phyloP scores from a whole-genome alignment of 2,329 filamentous ascomycete species.

The Rachicladosporium sp. region DNA sequence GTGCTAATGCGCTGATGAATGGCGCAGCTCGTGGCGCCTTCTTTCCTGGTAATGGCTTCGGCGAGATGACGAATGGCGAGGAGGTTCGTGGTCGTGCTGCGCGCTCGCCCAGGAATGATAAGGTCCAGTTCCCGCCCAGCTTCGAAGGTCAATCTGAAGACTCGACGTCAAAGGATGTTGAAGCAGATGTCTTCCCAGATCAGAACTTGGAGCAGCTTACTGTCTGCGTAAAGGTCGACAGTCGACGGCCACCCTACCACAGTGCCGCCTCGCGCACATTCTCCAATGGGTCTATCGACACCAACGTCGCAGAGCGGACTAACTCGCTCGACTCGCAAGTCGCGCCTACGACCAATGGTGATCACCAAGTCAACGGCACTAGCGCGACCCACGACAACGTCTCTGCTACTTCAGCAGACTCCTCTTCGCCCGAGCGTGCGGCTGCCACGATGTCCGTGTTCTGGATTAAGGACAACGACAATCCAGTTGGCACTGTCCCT shows the following conservation, averaged over 20 bases:
- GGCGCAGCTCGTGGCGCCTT: conserved; percentile 13
- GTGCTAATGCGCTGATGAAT: conserved; percentile 13
- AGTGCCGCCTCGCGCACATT: conserved; percentile 36
- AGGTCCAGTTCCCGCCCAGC: conserved; percentile 16
- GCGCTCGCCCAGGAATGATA: background rate
- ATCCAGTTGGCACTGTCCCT: conserved; percentile 31
- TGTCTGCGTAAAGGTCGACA: conserved; percentile 35
- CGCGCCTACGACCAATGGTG: conserved; percentile 25
- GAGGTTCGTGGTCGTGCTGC: conserved; percentile 17
- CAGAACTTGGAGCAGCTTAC: conserved; percentile 40
- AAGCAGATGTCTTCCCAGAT: conserved; percentile 39
- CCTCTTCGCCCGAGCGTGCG: conserved; percentile 9
- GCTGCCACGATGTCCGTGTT: conserved; percentile 25
- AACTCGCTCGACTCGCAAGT: conserved; percentile 28
- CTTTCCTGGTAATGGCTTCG: conserved; percentile 10
- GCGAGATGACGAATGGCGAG: conserved; percentile 14
- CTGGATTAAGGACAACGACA: conserved; percentile 39
- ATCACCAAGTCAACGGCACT: conserved; percentile 16
- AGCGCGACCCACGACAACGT: conserved; percentile 1
- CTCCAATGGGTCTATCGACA: conserved; percentile 45
- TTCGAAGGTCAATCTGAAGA: conserved; percentile 13
- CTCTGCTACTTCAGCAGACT: conserved; percentile 2
- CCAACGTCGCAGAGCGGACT: conserved; percentile 37
- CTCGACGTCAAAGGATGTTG: conserved; percentile 8
- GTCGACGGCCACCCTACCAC: conserved; percentile 24